A percentile compares a stretch with the other conserved stretches of the same genome.
Conservation (phyloP, 257 asterid genomes). For the Solanum pennellii region DNA sequence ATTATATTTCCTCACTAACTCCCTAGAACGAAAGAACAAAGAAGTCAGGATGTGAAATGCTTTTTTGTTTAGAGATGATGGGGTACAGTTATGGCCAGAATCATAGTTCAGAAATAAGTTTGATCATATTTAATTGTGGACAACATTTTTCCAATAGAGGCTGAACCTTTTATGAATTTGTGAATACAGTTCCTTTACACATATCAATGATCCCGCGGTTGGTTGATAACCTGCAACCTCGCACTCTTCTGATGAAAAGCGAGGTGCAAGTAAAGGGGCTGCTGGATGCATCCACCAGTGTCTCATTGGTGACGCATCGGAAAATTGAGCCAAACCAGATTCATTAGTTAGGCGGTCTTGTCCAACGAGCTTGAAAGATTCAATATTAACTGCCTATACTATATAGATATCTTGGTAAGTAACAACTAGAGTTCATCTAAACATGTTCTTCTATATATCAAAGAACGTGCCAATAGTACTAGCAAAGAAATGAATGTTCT, state of each 20-base stretch:
- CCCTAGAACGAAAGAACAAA: background rate
- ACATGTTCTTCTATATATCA: background rate
- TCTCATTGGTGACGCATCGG: constrained; percentile 36
- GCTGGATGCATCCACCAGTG: constrained; percentile 42
- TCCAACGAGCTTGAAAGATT: background rate
- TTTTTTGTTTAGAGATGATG: background rate
- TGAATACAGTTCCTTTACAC: constrained; percentile 27
- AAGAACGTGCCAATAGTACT: background rate
- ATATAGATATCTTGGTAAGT: background rate
- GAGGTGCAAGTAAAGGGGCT: constrained; percentile 45
- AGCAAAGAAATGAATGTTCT: background rate
- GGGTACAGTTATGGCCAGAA: background rate
- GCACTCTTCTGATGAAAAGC: constrained; percentile 46
- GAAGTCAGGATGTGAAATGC: background rate
- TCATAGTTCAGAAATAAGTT: constrained; percentile 13
- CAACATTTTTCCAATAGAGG: constrained; percentile 4
- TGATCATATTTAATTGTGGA: constrained; percentile 18
- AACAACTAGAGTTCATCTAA: background rate
- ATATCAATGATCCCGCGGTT: constrained; percentile 23
- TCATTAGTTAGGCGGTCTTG: constrained; percentile 3
- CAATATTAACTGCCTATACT: background rate
- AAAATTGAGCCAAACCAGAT: constrained; percentile 20
- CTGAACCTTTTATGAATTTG: constrained; percentile 22
- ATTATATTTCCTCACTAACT: background rate
- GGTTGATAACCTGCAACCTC: constrained; percentile 41